Conservation (phyloP, 352 stramenopile genomes). For the Thalassiosira sp. region DNA sequence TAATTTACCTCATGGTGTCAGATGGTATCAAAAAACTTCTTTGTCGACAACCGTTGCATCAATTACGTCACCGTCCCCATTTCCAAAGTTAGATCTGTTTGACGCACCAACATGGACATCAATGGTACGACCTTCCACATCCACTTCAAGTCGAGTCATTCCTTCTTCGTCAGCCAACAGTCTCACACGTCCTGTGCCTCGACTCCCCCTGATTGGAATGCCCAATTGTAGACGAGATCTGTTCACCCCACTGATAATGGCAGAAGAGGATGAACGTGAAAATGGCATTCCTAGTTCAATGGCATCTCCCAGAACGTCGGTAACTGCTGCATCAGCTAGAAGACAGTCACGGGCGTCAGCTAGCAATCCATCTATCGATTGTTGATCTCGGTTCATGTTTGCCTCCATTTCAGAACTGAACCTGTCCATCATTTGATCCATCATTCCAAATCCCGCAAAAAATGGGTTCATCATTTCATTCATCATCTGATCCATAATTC, state of each 20-base stretch:
- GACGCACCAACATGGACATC: too few species aligned
- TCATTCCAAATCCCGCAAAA: too few species aligned
- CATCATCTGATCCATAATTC: conserved; percentile 4
- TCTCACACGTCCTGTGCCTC: neutral
- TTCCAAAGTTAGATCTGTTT: too few species aligned
- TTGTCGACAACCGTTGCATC: too few species aligned
- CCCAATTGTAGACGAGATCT: conserved; percentile 5
- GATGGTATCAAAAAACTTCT: too few species aligned
- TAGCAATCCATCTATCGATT: neutral
- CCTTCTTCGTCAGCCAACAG: conserved; percentile 10
- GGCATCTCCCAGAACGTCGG: neutral
- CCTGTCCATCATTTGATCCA: conserved; percentile 13
- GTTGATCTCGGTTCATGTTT: neutral
- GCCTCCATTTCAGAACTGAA: conserved; percentile 5
- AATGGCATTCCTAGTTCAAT: conserved; percentile 9
- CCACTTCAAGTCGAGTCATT: conserved; percentile 10
- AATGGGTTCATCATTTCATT: conserved; percentile 6
- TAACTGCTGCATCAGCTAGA: conserved; percentile 8
- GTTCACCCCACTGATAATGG: conserved; percentile 5
- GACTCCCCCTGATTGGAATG: conserved; percentile 10
- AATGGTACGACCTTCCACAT: conserved; percentile 6
- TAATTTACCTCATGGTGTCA: too few species aligned
- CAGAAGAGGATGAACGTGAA: conserved; percentile 9
- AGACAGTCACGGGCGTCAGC: conserved; percentile 3
- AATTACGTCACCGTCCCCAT: too few species aligned